A percentile compares a stretch with the other conserved stretches of the same genome.
These are phyloP conservation scores for Epichloe brachyelytri DNA, from an alignment of 2,329 filamentous ascomycete genomes.

Conservation along the genomic window DNA sequence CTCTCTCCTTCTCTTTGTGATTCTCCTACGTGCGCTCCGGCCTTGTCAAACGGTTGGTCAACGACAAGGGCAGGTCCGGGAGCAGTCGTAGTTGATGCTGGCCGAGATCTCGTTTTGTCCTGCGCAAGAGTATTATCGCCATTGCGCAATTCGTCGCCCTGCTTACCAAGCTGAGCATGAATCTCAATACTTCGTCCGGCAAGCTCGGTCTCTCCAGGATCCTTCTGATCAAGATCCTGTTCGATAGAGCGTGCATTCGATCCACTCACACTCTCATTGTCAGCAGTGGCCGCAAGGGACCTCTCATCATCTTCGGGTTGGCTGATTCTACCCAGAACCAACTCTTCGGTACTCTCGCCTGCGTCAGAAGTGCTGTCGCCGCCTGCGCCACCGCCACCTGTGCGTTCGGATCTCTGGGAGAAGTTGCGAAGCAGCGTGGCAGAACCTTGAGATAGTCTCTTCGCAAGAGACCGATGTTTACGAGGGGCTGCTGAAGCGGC, in stretches of 20 bases:
- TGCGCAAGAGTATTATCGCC: background rate
- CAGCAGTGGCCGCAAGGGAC: constrained; percentile 46
- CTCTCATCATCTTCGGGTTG: constrained; percentile 29
- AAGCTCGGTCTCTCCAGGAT: constrained; percentile 4
- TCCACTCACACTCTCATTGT: constrained; percentile 33
- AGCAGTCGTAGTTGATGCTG: background rate
- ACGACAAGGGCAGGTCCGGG: background rate
- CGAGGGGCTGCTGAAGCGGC: constrained; percentile 14
- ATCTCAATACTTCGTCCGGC: constrained; percentile 23
- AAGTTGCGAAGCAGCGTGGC: constrained; percentile 29
- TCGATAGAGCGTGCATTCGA: constrained; percentile 20
- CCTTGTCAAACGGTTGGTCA: background rate
- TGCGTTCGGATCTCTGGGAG: constrained; percentile 22
- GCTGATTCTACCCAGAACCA: constrained; percentile 23
- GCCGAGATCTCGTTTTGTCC: background rate
- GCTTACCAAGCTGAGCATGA: constrained; percentile 23
- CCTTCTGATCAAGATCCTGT: constrained; percentile 5
- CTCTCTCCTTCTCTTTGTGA: background rate
- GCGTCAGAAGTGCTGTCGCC: constrained; percentile 8
- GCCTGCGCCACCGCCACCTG: constrained; percentile 4
- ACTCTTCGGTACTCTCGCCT: constrained; percentile 32
- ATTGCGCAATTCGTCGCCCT: background rate
- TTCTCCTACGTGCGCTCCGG: background rate
- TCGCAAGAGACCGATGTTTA: constrained; percentile 25
- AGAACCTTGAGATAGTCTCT: constrained; percentile 37